phyloP scores from a whole-genome alignment of 495 filamentous ascomycete genomes.

The Paragyromitra xinjiangensis region DNA sequence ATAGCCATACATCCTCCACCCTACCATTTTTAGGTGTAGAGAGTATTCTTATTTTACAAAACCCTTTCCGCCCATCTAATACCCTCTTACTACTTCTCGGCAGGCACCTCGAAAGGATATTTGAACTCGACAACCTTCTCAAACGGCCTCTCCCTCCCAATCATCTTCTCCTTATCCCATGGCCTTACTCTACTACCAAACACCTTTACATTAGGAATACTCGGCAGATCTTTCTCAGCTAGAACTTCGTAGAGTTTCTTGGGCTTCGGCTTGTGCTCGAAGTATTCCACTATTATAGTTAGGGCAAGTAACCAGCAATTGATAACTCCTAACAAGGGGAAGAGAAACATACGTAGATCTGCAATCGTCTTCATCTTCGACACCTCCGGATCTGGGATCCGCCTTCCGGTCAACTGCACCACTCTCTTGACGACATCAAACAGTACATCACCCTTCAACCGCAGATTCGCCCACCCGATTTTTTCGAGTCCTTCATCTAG shows the following conservation, averaged over 20 bases:
- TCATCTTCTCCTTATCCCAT: slow-evolving; percentile 74
- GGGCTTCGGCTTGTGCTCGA: slow-evolving; percentile 69
- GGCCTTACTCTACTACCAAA: slow-evolving; percentile 68
- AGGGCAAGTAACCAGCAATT: not conserved
- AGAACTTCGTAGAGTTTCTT: slow-evolving; percentile 64
- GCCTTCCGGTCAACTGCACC: slow-evolving; percentile 77
- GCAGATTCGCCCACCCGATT: slow-evolving; percentile 20
- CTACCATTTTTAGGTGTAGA: not conserved
- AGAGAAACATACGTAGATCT: slow-evolving; percentile 59
- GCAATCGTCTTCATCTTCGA: slow-evolving; percentile 64
- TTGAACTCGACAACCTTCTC: slow-evolving; percentile 72
- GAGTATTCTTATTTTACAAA: not conserved
- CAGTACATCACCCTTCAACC: slow-evolving; percentile 7
- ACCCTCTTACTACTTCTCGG: not conserved
- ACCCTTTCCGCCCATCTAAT: not conserved
- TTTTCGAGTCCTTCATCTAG: slow-evolving; percentile 28
- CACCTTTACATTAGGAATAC: slow-evolving; percentile 76
- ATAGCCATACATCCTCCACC: not conserved
- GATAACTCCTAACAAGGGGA: not conserved
- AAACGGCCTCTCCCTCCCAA: slow-evolving; percentile 88
- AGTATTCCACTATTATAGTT: slow-evolving; percentile 58
- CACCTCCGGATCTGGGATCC: slow-evolving; percentile 74
- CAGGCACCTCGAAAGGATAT: slow-evolving; percentile 43
- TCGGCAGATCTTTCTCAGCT: slow-evolving; percentile 59
- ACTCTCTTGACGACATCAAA: slow-evolving; percentile 62